Percentiles rank a stretch among this genome's conserved stretches.
Evolutionary conservation across 306 rosid genomes (phyloP).

Genomic region (Potentilla sterilis): DNA sequence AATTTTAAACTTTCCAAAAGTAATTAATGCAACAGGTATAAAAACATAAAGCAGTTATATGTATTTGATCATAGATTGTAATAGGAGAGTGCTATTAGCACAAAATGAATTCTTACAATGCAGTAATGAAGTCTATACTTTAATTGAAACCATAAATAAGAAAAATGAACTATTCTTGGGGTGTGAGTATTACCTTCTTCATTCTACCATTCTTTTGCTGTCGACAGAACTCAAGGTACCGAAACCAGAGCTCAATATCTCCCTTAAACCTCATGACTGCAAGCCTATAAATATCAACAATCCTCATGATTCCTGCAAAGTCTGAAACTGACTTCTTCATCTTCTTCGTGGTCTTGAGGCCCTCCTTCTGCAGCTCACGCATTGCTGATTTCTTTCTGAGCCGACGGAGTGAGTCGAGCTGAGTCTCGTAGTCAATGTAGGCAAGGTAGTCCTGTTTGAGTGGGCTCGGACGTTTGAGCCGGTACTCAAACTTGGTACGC

Average conservation of each 20-base stretch:
- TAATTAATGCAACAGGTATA: not conserved
- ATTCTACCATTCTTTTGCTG: slow-evolving; percentile 62
- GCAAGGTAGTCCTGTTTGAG: slow-evolving; percentile 54
- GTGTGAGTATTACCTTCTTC: slow-evolving; percentile 58
- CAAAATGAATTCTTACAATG: not conserved
- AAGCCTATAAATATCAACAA: slow-evolving; percentile 41
- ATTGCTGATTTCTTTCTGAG: slow-evolving; percentile 42
- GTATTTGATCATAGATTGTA: not conserved
- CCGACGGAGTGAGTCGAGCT: slow-evolving; percentile 44
- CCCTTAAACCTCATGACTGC: slow-evolving; percentile 48
- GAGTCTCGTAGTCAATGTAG: slow-evolving; percentile 53
- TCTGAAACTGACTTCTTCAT: slow-evolving; percentile 46
- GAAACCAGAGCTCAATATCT: slow-evolving; percentile 57
- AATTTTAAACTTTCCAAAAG: not conserved
- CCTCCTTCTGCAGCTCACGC: slow-evolving; percentile 37
- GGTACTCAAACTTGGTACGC: slow-evolving; percentile 60
- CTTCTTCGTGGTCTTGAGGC: slow-evolving; percentile 24
- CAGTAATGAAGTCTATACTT: not conserved
- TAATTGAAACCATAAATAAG: not conserved
- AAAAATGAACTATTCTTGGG: slow-evolving; percentile 1
- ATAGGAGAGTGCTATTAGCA: not conserved
- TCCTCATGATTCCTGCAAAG: slow-evolving; percentile 42
- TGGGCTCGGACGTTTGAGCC: slow-evolving; percentile 55
- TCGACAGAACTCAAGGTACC: slow-evolving; percentile 71
- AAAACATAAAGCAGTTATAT: not conserved